A percentile compares a stretch with the other conserved stretches of the same genome.
phyloP scores from a whole-genome alignment of 2,329 filamentous ascomycete genomes.

The Plenodomus tracheiphilus region DNA sequence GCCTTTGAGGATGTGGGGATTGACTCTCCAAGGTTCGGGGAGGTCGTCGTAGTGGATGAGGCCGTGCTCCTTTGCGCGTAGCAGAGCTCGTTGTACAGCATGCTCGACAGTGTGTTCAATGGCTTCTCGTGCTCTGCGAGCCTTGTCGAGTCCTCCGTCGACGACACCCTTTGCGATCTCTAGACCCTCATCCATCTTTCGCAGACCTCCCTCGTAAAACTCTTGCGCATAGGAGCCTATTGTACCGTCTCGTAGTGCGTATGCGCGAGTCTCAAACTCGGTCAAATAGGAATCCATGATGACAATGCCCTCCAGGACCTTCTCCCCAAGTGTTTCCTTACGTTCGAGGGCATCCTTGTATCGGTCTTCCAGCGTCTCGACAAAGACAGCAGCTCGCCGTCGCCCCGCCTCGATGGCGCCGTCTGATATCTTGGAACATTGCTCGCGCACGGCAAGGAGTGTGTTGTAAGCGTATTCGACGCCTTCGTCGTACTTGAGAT shows the following conservation, averaged over 20 bases:
- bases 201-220: constrained; percentile 76
- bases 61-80: constrained; percentile 74
- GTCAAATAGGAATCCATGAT: constrained; percentile 82
- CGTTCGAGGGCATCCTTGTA: constrained; percentile 86
- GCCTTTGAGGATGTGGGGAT: constrained; percentile 87
- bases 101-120: constrained; percentile 69
- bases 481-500: constrained; percentile 79
- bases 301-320: constrained; percentile 83
- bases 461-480: constrained; percentile 85
- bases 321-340: constrained; percentile 87
- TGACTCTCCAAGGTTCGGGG: constrained; percentile 89
- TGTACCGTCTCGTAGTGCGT: constrained; percentile 77
- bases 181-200: constrained; percentile 78
- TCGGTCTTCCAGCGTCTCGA: constrained; percentile 85
- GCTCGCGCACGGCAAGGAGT: constrained; percentile 80
- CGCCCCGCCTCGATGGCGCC: constrained; percentile 87
- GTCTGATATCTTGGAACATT: constrained; percentile 87
- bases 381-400: constrained; percentile 81
- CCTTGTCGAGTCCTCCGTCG: constrained; percentile 79
- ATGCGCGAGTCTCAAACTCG: constrained; percentile 81
- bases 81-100: constrained; percentile 78
- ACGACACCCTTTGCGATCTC: constrained; percentile 74
- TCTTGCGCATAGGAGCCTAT: constrained; percentile 72
- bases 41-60: constrained; percentile 88
- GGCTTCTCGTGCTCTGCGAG: constrained; percentile 74